Base-by-base conservation (phyloP, 306 rosid genomes). In the Comarum palustre region DNA sequence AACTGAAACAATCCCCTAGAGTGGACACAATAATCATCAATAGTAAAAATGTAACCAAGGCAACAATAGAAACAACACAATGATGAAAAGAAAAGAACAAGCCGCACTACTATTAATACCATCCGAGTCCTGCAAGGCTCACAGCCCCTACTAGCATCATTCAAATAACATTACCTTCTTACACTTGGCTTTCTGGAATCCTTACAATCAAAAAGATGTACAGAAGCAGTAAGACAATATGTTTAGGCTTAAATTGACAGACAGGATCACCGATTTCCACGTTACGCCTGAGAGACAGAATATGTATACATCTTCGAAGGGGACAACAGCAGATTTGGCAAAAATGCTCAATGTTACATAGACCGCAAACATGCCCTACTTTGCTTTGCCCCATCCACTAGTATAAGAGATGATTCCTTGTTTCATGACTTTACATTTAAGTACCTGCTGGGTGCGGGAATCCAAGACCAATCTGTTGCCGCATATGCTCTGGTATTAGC, bases 401-500 rank as follows among this genome's bases (percentile, higher is more conserved):
- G 79, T 75, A 80, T 70, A 76, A 61, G 38, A 73, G 60, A 79
- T 61, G 66, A 78, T 78, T 77, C 87, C 81, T 52, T 72, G 66
- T 80, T 71, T 80, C 52, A 52, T 75, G 80, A 73, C 87, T 81
- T 77, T 69, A 79, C 75, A 75, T 80, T 81, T 85, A 86, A 68
- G 88, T 84, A 70, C 90, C 85, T 60, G 75, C 81, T 41, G 92
- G 84, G 71, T 76, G 85, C 6, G 86, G 81, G 63, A 87, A 80
- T 76, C 85, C 74, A 7, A 82, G 81, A 68, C 88, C 88, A 22
- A 57, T 43, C 79, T 84, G 94, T 86, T 89, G 86, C 85, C 97
- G 85, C 19, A 85, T 69, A 34, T 93, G 92, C 82, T 91, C 98
- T 13, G 98, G 98, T 81, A 89, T 86, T 66, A 93, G 94, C 85